Percentiles rank a stretch among this genome's conserved stretches.
phyloP scores from a whole-genome alignment of 2,329 filamentous ascomycete species.

The Ascosphaera acerosa region DNA sequence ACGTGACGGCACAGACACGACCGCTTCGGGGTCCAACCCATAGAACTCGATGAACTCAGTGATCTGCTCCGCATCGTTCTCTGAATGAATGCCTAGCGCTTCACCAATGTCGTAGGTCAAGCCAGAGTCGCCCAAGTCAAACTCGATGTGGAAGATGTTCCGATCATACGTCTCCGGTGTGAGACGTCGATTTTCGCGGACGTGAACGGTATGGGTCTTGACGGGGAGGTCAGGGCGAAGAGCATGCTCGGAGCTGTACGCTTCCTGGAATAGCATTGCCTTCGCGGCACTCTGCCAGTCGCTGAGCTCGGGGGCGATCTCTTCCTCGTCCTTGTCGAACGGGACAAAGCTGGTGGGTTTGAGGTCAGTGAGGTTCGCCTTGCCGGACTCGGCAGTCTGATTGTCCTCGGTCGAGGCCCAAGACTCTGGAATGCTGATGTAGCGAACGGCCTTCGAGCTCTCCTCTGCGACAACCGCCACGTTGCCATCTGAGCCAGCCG shows the following conservation, averaged over 20 bases:
- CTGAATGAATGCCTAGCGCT: conserved; percentile 83
- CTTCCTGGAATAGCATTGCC: conserved; percentile 81
- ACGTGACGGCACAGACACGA: conserved; percentile 77
- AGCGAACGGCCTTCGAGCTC: conserved; percentile 42
- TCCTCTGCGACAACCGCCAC: conserved; percentile 34
- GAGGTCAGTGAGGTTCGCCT: conserved; percentile 34
- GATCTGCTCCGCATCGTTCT: conserved; percentile 64
- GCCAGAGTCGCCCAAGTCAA: conserved; percentile 74
- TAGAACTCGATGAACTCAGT: conserved; percentile 75
- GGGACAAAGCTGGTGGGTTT: conserved; percentile 58
- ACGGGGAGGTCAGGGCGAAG: conserved; percentile 68
- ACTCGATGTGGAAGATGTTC: conserved; percentile 99
- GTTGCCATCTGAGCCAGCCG: conserved; percentile 35
- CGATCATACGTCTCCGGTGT: conserved; percentile 77
- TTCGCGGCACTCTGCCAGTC: conserved; percentile 71
- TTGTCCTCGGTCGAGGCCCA: conserved; percentile 46
- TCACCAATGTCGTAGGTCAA: conserved; percentile 94
- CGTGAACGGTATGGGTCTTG: conserved; percentile 66
- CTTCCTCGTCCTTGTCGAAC: conserved; percentile 54
- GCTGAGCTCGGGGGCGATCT: conserved; percentile 34
- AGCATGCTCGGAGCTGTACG: conserved; percentile 45
- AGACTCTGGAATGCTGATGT: conserved; percentile 49
- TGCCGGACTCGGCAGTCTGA: conserved; percentile 15
- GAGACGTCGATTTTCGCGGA: conserved; percentile 86
- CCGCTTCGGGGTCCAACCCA: conserved; percentile 51